Evolutionary conservation across 805 yeast genomes (phyloP).

Genomic region (Ogataea nakhonphanomensis): DNA sequence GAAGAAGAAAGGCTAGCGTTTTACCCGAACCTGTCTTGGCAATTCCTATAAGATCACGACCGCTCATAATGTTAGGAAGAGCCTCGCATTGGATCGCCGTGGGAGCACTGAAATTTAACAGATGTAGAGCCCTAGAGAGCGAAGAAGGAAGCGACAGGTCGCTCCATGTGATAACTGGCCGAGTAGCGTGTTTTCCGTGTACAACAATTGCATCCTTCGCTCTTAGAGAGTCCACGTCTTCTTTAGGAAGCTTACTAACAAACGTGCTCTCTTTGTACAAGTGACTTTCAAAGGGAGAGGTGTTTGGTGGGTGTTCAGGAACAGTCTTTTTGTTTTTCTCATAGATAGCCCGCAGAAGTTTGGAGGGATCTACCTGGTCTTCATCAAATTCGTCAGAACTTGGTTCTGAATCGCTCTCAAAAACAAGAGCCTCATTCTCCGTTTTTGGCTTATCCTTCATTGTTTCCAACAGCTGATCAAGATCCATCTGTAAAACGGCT

Average conservation of each 20-base stretch:
- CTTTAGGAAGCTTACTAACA: constrained; percentile 42
- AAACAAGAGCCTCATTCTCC: not conserved
- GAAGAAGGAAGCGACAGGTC: constrained; percentile 73
- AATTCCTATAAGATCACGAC: constrained; percentile 86
- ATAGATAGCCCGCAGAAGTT: constrained; percentile 38
- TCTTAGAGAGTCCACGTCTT: constrained; percentile 56
- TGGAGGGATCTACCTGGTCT: constrained; percentile 29
- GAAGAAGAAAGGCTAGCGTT: constrained; percentile 82
- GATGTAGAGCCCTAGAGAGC: constrained; percentile 50
- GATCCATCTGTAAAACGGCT: not conserved
- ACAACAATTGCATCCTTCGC: constrained; percentile 64
- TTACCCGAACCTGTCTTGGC: constrained; percentile 98
- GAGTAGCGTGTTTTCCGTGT: constrained; percentile 53
- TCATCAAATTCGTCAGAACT: constrained; percentile 33
- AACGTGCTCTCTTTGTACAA: constrained; percentile 65
- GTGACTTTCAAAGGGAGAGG: constrained; percentile 51
- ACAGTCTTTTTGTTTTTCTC: constrained; percentile 50
- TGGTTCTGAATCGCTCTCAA: constrained; percentile 21
- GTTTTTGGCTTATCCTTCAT: not conserved
- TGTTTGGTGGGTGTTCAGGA: constrained; percentile 44
- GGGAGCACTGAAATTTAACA: constrained; percentile 55
- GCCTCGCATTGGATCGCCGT: constrained; percentile 92
- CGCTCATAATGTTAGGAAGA: constrained; percentile 84
- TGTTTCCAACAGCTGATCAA: not conserved
- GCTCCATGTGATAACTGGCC: constrained; percentile 74